phyloP scores from a whole-genome alignment of 1,139 yeast species.

The Debaryomycetaceae sp. region DNA sequence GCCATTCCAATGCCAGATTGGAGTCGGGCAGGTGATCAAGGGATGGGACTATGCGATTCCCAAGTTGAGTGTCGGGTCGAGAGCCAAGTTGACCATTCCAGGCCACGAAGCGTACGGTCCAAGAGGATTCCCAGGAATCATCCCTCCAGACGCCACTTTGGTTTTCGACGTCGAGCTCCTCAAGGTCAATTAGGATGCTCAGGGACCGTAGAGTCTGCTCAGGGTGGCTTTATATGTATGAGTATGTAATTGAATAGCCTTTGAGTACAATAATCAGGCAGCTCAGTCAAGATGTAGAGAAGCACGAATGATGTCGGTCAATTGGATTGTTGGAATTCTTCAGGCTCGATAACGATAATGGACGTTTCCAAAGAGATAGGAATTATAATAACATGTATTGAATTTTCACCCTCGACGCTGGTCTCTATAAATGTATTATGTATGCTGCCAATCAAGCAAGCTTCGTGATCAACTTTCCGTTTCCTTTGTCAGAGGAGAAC shows the following conservation, averaged over 20 bases:
- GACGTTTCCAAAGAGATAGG: no score
- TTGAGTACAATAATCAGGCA: no score
- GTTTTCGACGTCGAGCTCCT: constrained; percentile 89
- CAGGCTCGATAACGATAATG: no score
- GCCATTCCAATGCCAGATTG: constrained; percentile 90
- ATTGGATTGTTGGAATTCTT: no score
- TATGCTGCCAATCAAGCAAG: constrained; percentile 11
- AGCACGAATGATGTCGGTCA: no score
- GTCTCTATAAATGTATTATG: no score
- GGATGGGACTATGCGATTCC: constrained; percentile 98
- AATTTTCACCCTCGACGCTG: no score
- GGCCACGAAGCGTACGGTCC: constrained; percentile 92
- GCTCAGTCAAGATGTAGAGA: no score
- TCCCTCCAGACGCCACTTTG: constrained; percentile 94
- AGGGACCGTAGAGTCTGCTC: no score
- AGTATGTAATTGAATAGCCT: no score
- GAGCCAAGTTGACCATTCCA: constrained; percentile 87
- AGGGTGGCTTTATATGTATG: no score
- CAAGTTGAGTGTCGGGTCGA: constrained; percentile 85
- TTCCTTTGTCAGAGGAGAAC: constrained; percentile 28
- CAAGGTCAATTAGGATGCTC: constrained; percentile 55
- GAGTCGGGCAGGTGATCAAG: constrained; percentile 92
- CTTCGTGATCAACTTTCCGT: constrained; percentile 36
- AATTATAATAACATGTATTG: no score
- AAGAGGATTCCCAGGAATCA: constrained; percentile 93